Evolutionary conservation across 306 rosid species (phyloP).

Genomic region (Hylodesmum podocarpum): DNA sequence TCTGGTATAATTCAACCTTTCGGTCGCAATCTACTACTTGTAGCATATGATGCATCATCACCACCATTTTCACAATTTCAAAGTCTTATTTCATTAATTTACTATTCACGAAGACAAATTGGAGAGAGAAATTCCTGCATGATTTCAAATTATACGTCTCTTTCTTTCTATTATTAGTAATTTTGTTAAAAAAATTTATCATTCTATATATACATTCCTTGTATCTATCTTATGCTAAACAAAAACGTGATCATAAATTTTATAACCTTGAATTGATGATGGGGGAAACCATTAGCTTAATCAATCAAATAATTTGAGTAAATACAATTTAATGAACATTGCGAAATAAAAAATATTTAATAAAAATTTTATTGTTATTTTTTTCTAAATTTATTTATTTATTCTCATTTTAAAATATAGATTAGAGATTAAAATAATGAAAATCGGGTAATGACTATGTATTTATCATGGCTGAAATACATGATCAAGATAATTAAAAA

Average conservation of each 20-base stretch:
- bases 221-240: slow-evolving; percentile 7
- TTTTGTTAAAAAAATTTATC: not conserved
- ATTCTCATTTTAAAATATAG: too few species aligned
- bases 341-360: too few species aligned
- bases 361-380: too few species aligned
- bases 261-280: slow-evolving; percentile 7
- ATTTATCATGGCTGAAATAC: slow-evolving; percentile 9
- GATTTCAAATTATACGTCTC: slow-evolving; percentile 11
- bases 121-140: not conserved
- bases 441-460: not conserved
- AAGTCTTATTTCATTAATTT: slow-evolving; percentile 29
- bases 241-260: slow-evolving; percentile 27
- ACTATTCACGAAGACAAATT: slow-evolving; percentile 31
- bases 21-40: slow-evolving; percentile 26
- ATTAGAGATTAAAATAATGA: too few species aligned
- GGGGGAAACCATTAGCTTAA: not conserved
- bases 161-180: not conserved
- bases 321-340: too few species aligned
- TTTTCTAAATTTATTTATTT: too few species aligned
- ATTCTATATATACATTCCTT: slow-evolving; percentile 19
- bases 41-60: slow-evolving; percentile 28
- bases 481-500: slow-evolving; percentile 1
- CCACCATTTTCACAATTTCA: slow-evolving; percentile 39
- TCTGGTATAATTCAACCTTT: slow-evolving; percentile 20
- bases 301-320: not conserved